Base-by-base conservation (phyloP, 1,284 basidiomycete species). In the Laetiporus sulphureus region DNA sequence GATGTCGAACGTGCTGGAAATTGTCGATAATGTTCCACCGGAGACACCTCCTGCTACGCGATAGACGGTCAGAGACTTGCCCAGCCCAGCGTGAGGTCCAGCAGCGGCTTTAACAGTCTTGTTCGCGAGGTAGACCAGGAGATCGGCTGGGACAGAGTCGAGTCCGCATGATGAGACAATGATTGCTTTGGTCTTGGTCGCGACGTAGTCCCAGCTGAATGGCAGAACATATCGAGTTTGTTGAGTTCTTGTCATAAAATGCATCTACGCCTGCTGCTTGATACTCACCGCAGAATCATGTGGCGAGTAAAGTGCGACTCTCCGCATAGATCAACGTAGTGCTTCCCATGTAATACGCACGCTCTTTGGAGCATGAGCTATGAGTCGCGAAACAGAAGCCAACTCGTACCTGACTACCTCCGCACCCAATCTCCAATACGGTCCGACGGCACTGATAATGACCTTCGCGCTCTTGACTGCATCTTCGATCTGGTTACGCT, bases 161-260 rank as follows among this genome's bases (percentile, higher is more conserved):
- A 84, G 75, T 0, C 83, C 87, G 45, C 77, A 83, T 3, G 75
- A 68, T 10, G 80, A 82, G 6, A 90, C 69, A 46, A 92, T 81
- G 46, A 82, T 71, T 1, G 85, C 66, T 15, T 74, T 71, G 0
- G 76, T 82, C 56, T 79, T 76, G 13, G 69, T 72, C 0, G 87
- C 87, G 4, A 69, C 55, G 51, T 73, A 81, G 61, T 90, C 81
- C 53, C 72, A 83, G 41, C 74, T 77, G 49, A 7, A 23, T 12
- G 10, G 2, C 18, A 25, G 11, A 27, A 8, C 30, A 8, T 38
- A 24, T 35, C 25, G 16, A 29, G 36, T 32, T 22, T 20, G 36
- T 39, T n/a, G 27, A 37, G 32, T 46, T 27, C 38, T 30, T 24
- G 18, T 19, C 34, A 29, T 21, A 10, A 32, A 25, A 12, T 20